Evolutionary conservation across 1,139 yeast genomes (phyloP).

Genomic region (Kodamaea plutei): DNA sequence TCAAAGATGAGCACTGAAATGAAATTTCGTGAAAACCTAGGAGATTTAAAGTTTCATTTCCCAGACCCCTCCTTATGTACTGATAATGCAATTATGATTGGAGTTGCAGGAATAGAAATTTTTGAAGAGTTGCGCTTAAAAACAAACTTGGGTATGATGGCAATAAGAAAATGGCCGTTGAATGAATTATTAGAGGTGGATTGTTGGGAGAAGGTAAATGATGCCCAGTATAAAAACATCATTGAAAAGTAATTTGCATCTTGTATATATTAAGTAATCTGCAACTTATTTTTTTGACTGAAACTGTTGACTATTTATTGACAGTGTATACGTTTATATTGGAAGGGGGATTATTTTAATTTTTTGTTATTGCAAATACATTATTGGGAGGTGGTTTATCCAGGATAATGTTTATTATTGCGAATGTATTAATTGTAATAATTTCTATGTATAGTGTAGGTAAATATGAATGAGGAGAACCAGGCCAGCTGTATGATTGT

Average conservation of each 20-base stretch:
- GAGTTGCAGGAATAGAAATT: slow-evolving; percentile 92
- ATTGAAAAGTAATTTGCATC: slow-evolving; percentile 1
- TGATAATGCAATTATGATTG: slow-evolving; percentile 96
- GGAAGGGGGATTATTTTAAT: no score
- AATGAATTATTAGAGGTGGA: slow-evolving; percentile 42
- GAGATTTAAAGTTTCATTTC: slow-evolving; percentile 42
- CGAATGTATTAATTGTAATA: no score
- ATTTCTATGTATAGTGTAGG: no score
- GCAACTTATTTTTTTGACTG: neutral
- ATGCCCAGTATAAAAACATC: slow-evolving; percentile 10
- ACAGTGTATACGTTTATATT: no score
- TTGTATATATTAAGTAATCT: neutral
- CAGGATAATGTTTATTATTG: no score
- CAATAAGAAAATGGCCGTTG: slow-evolving; percentile 76
- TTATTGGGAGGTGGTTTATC: no score
- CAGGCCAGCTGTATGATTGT: no score
- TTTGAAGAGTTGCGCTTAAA: slow-evolving; percentile 50
- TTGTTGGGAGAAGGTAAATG: slow-evolving; percentile 44
- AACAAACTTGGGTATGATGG: slow-evolving; percentile 51
- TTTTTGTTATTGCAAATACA: no score
- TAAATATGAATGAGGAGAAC: no score
- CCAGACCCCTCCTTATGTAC: slow-evolving; percentile 78
- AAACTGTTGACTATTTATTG: no score
- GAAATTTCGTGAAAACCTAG: slow-evolving; percentile 8
- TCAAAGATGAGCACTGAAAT: slow-evolving; percentile 40